Base-by-base conservation (phyloP, 2,329 filamentous ascomycete species). In the Cladophialophora bantiana region DNA sequence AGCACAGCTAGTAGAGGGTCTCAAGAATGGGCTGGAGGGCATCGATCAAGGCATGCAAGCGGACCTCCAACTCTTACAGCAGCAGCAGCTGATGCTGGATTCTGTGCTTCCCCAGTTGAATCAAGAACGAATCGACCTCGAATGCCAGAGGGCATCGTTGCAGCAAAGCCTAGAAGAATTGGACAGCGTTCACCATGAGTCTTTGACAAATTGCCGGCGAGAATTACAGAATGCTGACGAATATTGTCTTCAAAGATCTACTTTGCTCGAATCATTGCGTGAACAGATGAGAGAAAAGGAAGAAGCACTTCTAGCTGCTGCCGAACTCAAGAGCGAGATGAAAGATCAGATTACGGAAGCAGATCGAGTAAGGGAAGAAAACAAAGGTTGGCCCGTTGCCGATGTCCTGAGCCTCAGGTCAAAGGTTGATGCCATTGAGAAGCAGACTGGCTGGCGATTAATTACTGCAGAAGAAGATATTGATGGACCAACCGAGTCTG, bases 361-460 rank as follows among this genome's bases (percentile, higher is more conserved):
- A 0, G 93, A 97, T 77, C 89, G 88, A 70, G 84, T 96, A 32
- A 87, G 91, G 68, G 93, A 97, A 76, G 91, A 96, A 74, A 96
- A 91, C 76, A 88, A 94, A 61, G 94, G 94, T 45, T 97, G 94
- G 90, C 94, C 90, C 64, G 87, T 89, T 60, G 89, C 85, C 34
- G 95, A 98, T 78, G 92, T 98, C 70, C 86, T 86, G 70, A 82
- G 83, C 45, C 83, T 96, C n/a, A 93, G 94, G 85, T 86, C 91
- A 92, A 84, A 76, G 82, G 80, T 82, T 34, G 74, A 78, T 54
- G 69, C 71, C 2, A 74, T 82, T 40, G 79, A 83, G 70, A 70
- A 72, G 32, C 74, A 78, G 67, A 81, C 79, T 9, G 80, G 81
- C n/a, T 83, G 81, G 81, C 78, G 75, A 13, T 77, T 83, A 31